Conservation (phyloP, 768 basidiomycete genomes). For the Leucosporidium scottii region DNA sequence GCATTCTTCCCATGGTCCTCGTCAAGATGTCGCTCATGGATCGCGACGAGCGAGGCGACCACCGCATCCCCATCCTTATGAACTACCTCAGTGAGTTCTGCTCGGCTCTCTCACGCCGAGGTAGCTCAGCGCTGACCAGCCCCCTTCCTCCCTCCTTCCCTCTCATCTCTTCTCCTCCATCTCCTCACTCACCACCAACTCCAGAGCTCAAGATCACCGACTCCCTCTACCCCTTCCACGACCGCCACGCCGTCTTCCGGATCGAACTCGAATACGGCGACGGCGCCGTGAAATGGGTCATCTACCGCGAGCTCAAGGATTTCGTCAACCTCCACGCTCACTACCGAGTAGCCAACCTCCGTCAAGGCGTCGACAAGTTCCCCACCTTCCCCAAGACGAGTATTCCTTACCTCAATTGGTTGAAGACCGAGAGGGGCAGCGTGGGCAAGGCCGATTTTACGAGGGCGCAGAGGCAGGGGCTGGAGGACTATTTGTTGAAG, state of each 20-base stretch:
- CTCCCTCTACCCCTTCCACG: slow-evolving; percentile 71
- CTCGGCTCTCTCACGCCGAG: no score
- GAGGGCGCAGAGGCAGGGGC: slow-evolving; percentile 64
- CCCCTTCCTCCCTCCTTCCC: not conserved
- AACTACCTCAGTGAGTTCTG: slow-evolving; percentile 31
- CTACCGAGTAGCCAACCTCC: slow-evolving; percentile 68
- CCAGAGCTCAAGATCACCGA: slow-evolving; percentile 79
- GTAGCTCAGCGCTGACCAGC: no score
- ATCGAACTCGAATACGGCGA: slow-evolving; percentile 85
- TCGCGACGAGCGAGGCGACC: slow-evolving; percentile 71
- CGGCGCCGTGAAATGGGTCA: slow-evolving; percentile 84
- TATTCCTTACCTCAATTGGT: slow-evolving; percentile 83
- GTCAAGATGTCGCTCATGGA: slow-evolving; percentile 70
- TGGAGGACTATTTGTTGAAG: slow-evolving; percentile 81
- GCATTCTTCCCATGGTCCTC: slow-evolving; percentile 71
- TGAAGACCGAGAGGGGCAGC: slow-evolving; percentile 57
- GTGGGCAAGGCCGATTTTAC: slow-evolving; percentile 63
- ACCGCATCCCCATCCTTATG: slow-evolving; percentile 48
- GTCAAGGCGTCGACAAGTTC: slow-evolving; percentile 49
- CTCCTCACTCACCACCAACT: not conserved
- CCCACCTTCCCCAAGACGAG: slow-evolving; percentile 83
- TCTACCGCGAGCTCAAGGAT: slow-evolving; percentile 88
- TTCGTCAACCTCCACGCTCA: slow-evolving; percentile 84
- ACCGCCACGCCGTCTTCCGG: slow-evolving; percentile 70
- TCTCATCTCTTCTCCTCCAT: not conserved